Evolutionary conservation across 2,329 filamentous ascomycete species (phyloP).

Genomic region (Aspergillus hiratsukae): DNA sequence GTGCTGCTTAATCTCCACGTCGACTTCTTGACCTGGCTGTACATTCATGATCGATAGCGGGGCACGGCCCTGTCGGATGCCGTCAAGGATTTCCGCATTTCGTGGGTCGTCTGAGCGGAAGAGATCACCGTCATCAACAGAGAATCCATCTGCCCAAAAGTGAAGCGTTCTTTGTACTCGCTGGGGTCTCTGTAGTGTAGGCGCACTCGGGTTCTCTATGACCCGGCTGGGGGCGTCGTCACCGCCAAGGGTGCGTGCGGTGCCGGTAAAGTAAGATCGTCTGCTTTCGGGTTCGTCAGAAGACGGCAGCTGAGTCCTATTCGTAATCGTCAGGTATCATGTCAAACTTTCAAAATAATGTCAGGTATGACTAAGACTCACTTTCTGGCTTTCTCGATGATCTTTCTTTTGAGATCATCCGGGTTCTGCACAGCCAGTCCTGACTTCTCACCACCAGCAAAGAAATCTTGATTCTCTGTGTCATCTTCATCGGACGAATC

Average conservation of each 20-base stretch:
- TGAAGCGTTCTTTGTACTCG: conserved; percentile 57
- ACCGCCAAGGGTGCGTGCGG: conserved; percentile 61
- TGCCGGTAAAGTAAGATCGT: conserved; percentile 52
- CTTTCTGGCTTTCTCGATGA: conserved; percentile 45
- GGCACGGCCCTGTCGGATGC: conserved; percentile 60
- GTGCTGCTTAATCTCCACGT: conserved; percentile 61
- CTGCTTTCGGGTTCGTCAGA: conserved; percentile 43
- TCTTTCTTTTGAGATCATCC: conserved; percentile 50
- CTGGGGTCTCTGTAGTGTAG: conserved; percentile 39
- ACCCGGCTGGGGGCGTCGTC: conserved; percentile 58
- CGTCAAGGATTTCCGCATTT: conserved; percentile 57
- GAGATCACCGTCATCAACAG: conserved; percentile 61
- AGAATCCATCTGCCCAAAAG: conserved; percentile 63
- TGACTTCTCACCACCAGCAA: conserved; percentile 63
- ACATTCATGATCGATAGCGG: conserved; percentile 61
- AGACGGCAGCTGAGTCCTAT: conserved; percentile 27
- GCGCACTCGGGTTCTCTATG: conserved; percentile 49
- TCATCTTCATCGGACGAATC: conserved; percentile 49
- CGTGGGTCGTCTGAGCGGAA: conserved; percentile 60
- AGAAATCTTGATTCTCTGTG: conserved; percentile 53
- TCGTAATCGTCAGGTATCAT: not conserved
- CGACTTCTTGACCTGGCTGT: conserved; percentile 58
- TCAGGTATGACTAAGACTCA: conserved; percentile 5
- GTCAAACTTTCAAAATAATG: not conserved
- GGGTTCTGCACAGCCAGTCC: conserved; percentile 65